Percentiles rank a stretch among this genome's conserved stretches.
phyloP scores from a whole-genome alignment of 1,139 yeast species.

The Candida labiduridarum region DNA sequence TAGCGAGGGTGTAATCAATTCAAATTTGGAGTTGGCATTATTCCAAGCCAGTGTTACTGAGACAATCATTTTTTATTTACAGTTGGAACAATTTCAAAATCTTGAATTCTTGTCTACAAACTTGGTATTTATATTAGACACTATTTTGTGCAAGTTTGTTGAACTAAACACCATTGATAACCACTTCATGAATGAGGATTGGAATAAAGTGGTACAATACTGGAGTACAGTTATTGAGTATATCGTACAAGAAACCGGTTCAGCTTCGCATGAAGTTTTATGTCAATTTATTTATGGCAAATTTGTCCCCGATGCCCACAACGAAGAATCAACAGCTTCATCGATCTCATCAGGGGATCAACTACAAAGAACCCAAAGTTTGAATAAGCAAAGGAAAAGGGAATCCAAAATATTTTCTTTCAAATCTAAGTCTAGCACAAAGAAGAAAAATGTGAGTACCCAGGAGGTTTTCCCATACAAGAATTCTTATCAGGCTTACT shows the following conservation, averaged over 20 bases:
- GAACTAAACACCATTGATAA: conserved; percentile 19
- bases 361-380: conserved; percentile 1
- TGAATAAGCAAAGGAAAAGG: conserved; percentile 19
- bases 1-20: conserved; percentile 27
- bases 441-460: conserved; percentile 21
- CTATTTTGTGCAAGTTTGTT: conserved; percentile 34
- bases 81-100: conserved; percentile 47
- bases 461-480: conserved; percentile 30
- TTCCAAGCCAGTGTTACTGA: conserved; percentile 39
- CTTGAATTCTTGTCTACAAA: conserved; percentile 37
- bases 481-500: conserved; percentile 39
- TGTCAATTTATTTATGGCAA: conserved; percentile 34
- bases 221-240: conserved; percentile 36
- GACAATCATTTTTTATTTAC: conserved; percentile 39
- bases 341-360: background rate
- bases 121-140: conserved; percentile 31
- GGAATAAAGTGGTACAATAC: conserved; percentile 36
- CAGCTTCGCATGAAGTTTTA: conserved; percentile 41
- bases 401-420: conserved; percentile 34
- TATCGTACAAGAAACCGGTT: conserved; percentile 42
- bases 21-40: conserved; percentile 24
- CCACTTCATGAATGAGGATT: conserved; percentile 38
- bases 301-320: conserved; percentile 19
- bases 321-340: background rate
- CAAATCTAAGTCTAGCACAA: conserved; percentile 26